phyloP scores from a whole-genome alignment of 1,284 basidiomycete genomes.

The Puccinia triticina region DNA sequence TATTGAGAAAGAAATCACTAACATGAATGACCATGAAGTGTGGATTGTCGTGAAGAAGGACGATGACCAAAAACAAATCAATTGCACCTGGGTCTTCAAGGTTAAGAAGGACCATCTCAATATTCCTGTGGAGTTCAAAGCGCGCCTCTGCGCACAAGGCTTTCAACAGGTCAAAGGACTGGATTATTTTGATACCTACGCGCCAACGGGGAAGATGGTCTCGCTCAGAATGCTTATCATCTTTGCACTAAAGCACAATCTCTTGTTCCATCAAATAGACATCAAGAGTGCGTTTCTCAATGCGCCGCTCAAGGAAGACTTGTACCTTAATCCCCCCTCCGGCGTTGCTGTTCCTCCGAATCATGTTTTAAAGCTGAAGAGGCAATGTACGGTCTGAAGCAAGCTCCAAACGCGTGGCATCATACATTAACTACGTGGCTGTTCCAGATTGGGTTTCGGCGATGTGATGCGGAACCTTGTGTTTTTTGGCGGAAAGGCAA shows the following conservation, averaged over 20 bases:
- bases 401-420: slow-evolving; percentile 1
- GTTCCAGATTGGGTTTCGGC: no score
- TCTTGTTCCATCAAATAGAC: not conserved
- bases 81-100: not conserved
- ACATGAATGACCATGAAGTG: not conserved
- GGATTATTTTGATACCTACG: not conserved
- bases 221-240: not conserved
- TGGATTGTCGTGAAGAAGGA: not conserved
- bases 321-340: not conserved
- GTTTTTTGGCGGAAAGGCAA: no score
- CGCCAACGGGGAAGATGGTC: slow-evolving; percentile 5
- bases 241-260: not conserved
- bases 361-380: not conserved
- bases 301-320: not conserved
- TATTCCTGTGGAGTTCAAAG: no score
- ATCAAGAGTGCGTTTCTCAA: not conserved
- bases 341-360: not conserved
- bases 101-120: no score
- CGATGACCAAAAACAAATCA: not conserved
- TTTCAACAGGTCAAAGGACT: not conserved
- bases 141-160: no score
- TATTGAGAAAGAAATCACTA: not conserved
- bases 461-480: no score
- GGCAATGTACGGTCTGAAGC: not conserved
- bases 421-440: no score